Percentiles rank a stretch among this genome's conserved stretches.
Evolutionary conservation across 345 rosid genomes (phyloP).

Genomic region (Melastoma malabathricum): DNA sequence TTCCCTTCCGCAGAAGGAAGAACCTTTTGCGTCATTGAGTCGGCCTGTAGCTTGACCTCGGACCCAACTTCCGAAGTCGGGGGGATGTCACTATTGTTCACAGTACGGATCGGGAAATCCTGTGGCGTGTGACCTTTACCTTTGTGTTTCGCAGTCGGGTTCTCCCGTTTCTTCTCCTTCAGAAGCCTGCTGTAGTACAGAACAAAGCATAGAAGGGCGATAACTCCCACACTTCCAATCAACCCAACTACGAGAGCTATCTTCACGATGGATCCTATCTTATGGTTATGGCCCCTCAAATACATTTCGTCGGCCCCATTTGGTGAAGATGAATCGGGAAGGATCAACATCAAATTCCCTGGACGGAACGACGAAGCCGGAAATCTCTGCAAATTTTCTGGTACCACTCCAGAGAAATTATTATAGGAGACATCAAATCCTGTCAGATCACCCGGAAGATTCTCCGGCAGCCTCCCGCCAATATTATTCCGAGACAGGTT

Average conservation of each 20-base stretch:
- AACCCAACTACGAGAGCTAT: conserved; percentile 48
- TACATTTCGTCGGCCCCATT: conserved; percentile 20
- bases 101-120: too few species aligned
- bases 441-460: conserved; percentile 45
- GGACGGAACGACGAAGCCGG: conserved; percentile 83
- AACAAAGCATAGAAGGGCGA: conserved; percentile 31
- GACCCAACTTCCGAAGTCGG: too few species aligned
- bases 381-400: conserved; percentile 47
- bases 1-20: conserved; percentile 17
- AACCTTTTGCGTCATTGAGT: conserved; percentile 14
- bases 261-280: conserved; percentile 29
- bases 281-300: conserved; percentile 17
- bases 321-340: conserved; percentile 30
- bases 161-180: conserved; percentile 15
- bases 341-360: conserved; percentile 49
- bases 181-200: conserved; percentile 19
- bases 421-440: conserved; percentile 53
- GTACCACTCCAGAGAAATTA: conserved; percentile 68
- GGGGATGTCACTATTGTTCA: too few species aligned
- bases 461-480: conserved; percentile 54
- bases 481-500: conserved; percentile 57
- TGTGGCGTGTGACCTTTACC: conserved; percentile 14
- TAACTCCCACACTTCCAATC: conserved; percentile 28
- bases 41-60: too few species aligned
- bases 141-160: conserved; percentile 16